A percentile compares a stretch with the other conserved stretches of the same genome.
Evolutionary conservation across 306 rosid genomes (phyloP).

Genomic region (Corylus heterophylla): DNA sequence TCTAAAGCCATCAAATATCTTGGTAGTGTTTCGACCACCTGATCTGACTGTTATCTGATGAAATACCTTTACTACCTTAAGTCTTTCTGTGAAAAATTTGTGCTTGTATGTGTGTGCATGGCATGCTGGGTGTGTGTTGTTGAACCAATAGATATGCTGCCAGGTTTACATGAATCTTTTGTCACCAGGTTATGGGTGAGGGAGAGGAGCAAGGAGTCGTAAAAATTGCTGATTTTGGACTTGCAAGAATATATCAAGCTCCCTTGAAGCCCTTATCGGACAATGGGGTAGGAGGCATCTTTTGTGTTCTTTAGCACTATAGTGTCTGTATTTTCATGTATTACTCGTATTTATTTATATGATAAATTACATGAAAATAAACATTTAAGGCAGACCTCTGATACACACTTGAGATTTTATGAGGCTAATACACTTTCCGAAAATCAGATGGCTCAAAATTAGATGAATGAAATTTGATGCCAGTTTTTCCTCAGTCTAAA

Average conservation of each 20-base stretch:
- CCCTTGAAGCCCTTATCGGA: slow-evolving; percentile 79
- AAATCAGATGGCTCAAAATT: neutral
- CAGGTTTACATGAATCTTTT: slow-evolving; percentile 18
- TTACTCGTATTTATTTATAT: neutral
- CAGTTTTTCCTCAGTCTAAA: neutral
- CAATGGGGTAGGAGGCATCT: slow-evolving; percentile 67
- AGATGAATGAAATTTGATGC: neutral
- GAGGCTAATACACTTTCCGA: neutral
- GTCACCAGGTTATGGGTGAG: slow-evolving; percentile 87
- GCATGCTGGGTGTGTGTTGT: neutral
- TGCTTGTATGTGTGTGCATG: slow-evolving; percentile 5
- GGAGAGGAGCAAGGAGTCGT: slow-evolving; percentile 89
- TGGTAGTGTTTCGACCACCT: slow-evolving; percentile 52
- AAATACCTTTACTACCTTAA: slow-evolving; percentile 3
- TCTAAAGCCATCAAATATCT: slow-evolving; percentile 91
- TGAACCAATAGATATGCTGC: slow-evolving; percentile 5
- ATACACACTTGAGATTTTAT: slow-evolving; percentile 7
- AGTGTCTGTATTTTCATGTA: slow-evolving; percentile 13
- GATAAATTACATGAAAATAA: slow-evolving; percentile 6
- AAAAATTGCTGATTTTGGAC: slow-evolving; percentile 98
- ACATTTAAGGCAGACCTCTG: slow-evolving; percentile 1
- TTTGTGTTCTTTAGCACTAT: slow-evolving; percentile 14
- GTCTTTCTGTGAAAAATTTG: slow-evolving; percentile 2
- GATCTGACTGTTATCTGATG: slow-evolving; percentile 6
- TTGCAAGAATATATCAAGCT: slow-evolving; percentile 95